These are phyloP conservation scores for Nemania sp. DNA, from an alignment of 2,329 filamentous ascomycete genomes.

Conservation along the genomic window DNA sequence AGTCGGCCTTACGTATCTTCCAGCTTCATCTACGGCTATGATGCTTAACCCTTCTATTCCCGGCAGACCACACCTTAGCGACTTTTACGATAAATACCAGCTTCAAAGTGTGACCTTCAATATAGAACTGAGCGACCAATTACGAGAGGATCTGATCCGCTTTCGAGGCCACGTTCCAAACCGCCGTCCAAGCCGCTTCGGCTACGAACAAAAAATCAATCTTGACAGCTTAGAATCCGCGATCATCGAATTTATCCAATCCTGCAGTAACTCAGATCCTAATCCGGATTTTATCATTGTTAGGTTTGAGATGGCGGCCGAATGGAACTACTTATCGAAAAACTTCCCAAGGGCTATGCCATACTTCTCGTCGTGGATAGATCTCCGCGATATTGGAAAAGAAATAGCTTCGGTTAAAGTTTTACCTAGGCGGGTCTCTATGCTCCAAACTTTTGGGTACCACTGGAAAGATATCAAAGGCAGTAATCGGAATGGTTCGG, in stretches of 20 bases:
- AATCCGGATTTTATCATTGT: slow-evolving; percentile 7
- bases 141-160: slow-evolving; percentile 10
- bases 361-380: slow-evolving; percentile 20
- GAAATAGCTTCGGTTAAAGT: slow-evolving; percentile 10
- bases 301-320: slow-evolving; percentile 16
- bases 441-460: slow-evolving; percentile 11
- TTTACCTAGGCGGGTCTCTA: slow-evolving; percentile 7
- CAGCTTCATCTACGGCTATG: slow-evolving; percentile 10
- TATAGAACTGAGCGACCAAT: slow-evolving; percentile 8
- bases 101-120: slow-evolving; percentile 12
- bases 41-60: slow-evolving; percentile 4
- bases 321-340: slow-evolving; percentile 16
- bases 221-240: slow-evolving; percentile 8
- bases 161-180: slow-evolving; percentile 12
- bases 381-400: slow-evolving; percentile 14
- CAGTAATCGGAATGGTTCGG: slow-evolving; percentile 9
- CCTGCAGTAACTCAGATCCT: slow-evolving; percentile 5
- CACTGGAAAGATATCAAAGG: slow-evolving; percentile 15
- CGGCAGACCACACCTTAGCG: neutral
- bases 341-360: slow-evolving; percentile 13
- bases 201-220: slow-evolving; percentile 7
- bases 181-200: slow-evolving; percentile 10
- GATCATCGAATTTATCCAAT: slow-evolving; percentile 16
- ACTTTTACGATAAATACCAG: slow-evolving; percentile 9
- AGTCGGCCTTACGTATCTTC: slow-evolving; percentile 15